A percentile compares a stretch with the other conserved stretches of the same genome.
These are phyloP conservation scores for Pestalotiopsis sp. DNA, from an alignment of 2,329 filamentous ascomycete species.

Conservation along the genomic window DNA sequence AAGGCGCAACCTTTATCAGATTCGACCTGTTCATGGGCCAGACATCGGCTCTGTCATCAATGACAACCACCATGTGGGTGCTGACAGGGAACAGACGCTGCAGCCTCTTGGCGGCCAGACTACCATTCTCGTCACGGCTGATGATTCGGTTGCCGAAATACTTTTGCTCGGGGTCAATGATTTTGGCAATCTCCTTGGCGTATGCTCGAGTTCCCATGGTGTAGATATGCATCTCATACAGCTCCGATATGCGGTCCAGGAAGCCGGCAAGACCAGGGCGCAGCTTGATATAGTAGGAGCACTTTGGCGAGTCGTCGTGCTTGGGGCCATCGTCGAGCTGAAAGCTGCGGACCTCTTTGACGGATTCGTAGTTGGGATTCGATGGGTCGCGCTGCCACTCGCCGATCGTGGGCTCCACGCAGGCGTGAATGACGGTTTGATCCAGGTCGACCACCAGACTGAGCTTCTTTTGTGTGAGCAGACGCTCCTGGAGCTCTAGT, in stretches of 20 bases:
- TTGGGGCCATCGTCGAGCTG: conserved; percentile 86
- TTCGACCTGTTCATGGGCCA: conserved; percentile 91
- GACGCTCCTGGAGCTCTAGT: conserved; percentile 80
- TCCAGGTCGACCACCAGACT: conserved; percentile 96
- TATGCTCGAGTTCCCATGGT: conserved; percentile 99
- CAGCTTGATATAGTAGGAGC: conserved; percentile 98
- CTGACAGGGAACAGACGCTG: conserved; percentile 93
- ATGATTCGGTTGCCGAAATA: conserved; percentile 94
- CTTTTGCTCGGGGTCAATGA: conserved; percentile 87
- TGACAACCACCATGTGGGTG: conserved; percentile 99
- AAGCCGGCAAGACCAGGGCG: conserved; percentile 85
- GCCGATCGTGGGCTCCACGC: conserved; percentile 92
- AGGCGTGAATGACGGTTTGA: conserved; percentile 97
- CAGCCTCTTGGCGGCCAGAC: conserved; percentile 85
- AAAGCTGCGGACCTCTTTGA: conserved; percentile 87
- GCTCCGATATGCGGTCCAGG: conserved; percentile 72
- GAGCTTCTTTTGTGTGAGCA: conserved; percentile 81
- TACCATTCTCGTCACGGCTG: conserved; percentile 95
- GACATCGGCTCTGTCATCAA: conserved; percentile 94
- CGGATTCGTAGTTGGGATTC: conserved; percentile 88
- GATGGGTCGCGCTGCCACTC: conserved; percentile 90
- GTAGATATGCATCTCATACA: conserved; percentile 97
- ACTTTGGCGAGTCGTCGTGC: conserved; percentile 66
- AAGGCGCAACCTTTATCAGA: conserved; percentile 91
- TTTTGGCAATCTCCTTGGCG: conserved; percentile 85